Evolutionary conservation across 2,329 filamentous ascomycete species (phyloP).

Genomic region (Aureobasidium namibiae): DNA sequence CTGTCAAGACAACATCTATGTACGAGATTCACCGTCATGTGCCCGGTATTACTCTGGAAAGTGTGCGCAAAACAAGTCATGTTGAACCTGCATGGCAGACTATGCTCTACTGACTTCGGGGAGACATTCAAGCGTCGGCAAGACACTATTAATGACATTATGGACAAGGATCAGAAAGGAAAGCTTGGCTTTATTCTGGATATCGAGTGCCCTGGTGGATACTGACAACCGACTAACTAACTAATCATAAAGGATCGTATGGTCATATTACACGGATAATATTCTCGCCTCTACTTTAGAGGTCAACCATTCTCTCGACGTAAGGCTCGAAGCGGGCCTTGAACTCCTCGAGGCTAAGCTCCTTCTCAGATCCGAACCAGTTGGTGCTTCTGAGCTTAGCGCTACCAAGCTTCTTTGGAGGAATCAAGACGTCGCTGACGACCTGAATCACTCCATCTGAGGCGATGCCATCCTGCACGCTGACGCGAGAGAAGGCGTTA

Average conservation of each 20-base stretch:
- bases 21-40: too few species aligned
- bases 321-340: slow-evolving; percentile 46
- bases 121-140: too few species aligned
- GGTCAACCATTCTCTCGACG: slow-evolving; percentile 24
- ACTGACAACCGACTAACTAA: background rate
- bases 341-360: slow-evolving; percentile 53
- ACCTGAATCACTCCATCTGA: slow-evolving; percentile 79
- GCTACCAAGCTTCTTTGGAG: slow-evolving; percentile 51
- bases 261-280: background rate
- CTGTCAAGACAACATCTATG: too few species aligned
- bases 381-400: slow-evolving; percentile 24
- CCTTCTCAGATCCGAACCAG: slow-evolving; percentile 38
- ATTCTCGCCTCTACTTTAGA: background rate
- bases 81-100: too few species aligned
- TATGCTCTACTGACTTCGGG: too few species aligned
- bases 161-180: too few species aligned
- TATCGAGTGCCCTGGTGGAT: background rate
- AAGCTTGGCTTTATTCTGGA: background rate
- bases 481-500: slow-evolving; percentile 63
- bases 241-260: background rate
- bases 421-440: slow-evolving; percentile 63
- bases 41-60: too few species aligned
- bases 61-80: too few species aligned
- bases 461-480: slow-evolving; percentile 61
- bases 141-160: too few species aligned